A percentile compares a stretch with the other conserved stretches of the same genome.
Evolutionary conservation across 2,329 filamentous ascomycete genomes (phyloP).

Genomic region (Xylariaceae sp.): DNA sequence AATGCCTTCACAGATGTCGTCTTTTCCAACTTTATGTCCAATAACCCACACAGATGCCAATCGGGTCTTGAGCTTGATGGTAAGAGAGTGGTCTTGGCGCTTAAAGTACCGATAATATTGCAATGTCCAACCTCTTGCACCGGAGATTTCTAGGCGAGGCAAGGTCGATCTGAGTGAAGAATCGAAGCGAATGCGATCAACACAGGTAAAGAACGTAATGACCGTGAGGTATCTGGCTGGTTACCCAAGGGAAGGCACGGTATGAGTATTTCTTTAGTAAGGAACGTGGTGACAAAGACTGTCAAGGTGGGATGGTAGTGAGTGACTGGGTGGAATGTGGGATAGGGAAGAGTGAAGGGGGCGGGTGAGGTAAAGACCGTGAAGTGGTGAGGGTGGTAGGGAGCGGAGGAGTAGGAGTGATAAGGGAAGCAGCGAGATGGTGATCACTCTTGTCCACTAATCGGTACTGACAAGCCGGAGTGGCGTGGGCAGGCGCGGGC

Average conservation of each 20-base stretch:
- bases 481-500: too few relatives aligned
- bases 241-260: too few relatives aligned
- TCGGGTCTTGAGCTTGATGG: too few relatives aligned
- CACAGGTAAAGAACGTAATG: slow-evolving; percentile 25
- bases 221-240: slow-evolving; percentile 6
- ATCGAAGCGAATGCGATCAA: slow-evolving; percentile 27
- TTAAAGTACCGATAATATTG: too few relatives aligned
- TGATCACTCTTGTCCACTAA: too few relatives aligned
- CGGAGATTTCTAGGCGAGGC: slow-evolving; percentile 2
- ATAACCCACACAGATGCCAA: too few relatives aligned
- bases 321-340: slow-evolving; percentile 16
- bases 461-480: too few relatives aligned
- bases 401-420: slow-evolving; percentile 4
- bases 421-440: slow-evolving; percentile 4
- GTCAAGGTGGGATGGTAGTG: slow-evolving; percentile 10
- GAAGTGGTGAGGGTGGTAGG: not conserved
- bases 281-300: slow-evolving; percentile 24
- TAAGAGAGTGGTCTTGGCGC: too few relatives aligned
- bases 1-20: too few relatives aligned
- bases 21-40: too few relatives aligned
- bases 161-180: not conserved
- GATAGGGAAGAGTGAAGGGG: slow-evolving; percentile 8
- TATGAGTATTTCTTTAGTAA: slow-evolving; percentile 10
- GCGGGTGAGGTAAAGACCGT: slow-evolving; percentile 5
- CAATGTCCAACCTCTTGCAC: slow-evolving; percentile 6